A percentile compares a stretch with the other conserved stretches of the same genome.
Conservation (phyloP, 768 basidiomycete genomes). For the Collybia mongolica region DNA sequence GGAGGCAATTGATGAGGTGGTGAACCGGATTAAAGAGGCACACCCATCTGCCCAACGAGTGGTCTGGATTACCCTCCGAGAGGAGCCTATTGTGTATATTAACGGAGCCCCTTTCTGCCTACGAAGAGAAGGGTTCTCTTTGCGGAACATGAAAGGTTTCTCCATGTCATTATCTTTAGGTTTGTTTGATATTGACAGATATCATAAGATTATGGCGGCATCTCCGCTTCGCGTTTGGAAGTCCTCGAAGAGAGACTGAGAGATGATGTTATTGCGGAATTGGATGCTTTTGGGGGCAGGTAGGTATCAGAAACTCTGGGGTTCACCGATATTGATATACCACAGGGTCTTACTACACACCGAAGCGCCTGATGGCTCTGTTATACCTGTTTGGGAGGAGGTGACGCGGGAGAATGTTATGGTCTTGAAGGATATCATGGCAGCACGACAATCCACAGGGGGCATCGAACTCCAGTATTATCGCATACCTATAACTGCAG, state of each 20-base stretch:
- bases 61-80: conserved; percentile 91
- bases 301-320: conserved; percentile 16
- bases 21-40: conserved; percentile 56
- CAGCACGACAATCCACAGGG: conserved; percentile 39
- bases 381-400: conserved; percentile 95
- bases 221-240: conserved; percentile 87
- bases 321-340: conserved; percentile 6
- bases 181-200: not conserved
- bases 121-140: conserved; percentile 78
- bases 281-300: conserved; percentile 83
- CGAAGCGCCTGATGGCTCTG: conserved; percentile 82
- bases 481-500: conserved; percentile 92
- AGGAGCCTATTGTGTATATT: conserved; percentile 89
- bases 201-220: conserved; percentile 84
- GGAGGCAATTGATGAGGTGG: conserved; percentile 83
- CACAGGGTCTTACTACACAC: conserved; percentile 82
- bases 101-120: conserved; percentile 92
- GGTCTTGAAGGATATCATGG: conserved; percentile 90
- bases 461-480: conserved; percentile 73
- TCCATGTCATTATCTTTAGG: not conserved
- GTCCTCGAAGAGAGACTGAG: conserved; percentile 87
- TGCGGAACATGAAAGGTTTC: conserved; percentile 92
- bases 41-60: conserved; percentile 64
- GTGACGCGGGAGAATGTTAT: conserved; percentile 69
- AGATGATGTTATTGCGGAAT: conserved; percentile 83